These are phyloP conservation scores for Botryotinia convoluta DNA, from an alignment of 2,329 filamentous ascomycete species.

Conservation along the genomic window DNA sequence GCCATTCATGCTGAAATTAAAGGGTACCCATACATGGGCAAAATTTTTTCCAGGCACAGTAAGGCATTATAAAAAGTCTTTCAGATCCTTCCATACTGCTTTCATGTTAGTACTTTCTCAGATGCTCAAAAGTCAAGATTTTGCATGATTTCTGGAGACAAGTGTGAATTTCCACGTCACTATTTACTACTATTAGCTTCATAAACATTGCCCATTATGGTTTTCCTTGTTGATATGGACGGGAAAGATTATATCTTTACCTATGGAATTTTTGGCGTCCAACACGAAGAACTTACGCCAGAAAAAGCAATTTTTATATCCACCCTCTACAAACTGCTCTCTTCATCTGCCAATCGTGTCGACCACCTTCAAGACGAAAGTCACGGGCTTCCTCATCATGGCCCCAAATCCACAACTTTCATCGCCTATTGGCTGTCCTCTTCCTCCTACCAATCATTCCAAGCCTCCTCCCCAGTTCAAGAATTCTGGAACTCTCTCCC, in stretches of 20 bases:
- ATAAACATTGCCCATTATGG: conserved; percentile 22
- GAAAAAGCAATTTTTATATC: conserved; percentile 19
- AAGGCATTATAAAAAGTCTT: background rate
- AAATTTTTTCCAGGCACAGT: background rate
- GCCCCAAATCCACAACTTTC: conserved; percentile 20
- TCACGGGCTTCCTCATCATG: conserved; percentile 17
- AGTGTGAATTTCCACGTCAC: background rate
- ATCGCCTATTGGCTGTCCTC: conserved; percentile 25
- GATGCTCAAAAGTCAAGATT: background rate
- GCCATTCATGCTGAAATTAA: background rate
- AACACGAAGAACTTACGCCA: conserved; percentile 21
- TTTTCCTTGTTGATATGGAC: conserved; percentile 23
- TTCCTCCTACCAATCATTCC: conserved; percentile 33
- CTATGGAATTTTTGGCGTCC: conserved; percentile 25
- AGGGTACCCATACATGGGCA: background rate
- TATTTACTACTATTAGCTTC: background rate
- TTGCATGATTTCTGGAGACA: background rate
- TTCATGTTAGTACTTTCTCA: background rate
- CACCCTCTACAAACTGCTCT: conserved; percentile 21
- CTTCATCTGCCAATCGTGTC: conserved; percentile 23
- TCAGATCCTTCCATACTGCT: background rate
- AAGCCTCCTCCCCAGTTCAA: conserved; percentile 6
- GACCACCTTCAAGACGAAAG: conserved; percentile 23
- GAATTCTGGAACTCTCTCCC: conserved; percentile 26
- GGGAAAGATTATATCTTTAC: conserved; percentile 22